These are phyloP conservation scores for Candida michaelii DNA, from an alignment of 805 yeast genomes.

Conservation along the genomic window DNA sequence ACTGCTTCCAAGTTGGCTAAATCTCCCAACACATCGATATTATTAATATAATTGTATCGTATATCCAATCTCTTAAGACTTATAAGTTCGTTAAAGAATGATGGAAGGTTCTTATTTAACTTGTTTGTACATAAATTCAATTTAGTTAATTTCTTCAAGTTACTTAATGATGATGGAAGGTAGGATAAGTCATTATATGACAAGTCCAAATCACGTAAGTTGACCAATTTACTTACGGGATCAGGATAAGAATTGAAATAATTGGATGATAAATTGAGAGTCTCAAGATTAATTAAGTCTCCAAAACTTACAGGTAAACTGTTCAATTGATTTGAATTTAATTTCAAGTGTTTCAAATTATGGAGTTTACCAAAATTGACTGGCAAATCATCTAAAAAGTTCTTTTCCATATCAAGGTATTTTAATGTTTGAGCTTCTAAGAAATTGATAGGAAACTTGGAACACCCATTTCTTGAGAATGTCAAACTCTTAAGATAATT, in stretches of 20 bases:
- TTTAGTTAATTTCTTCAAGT: constrained; percentile 59
- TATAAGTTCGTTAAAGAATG: constrained; percentile 49
- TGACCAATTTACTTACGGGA: constrained; percentile 57
- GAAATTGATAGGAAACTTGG: constrained; percentile 71
- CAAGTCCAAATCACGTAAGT: constrained; percentile 67
- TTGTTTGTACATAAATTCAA: constrained; percentile 76
- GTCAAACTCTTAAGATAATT: constrained; percentile 64
- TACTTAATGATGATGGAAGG: constrained; percentile 62
- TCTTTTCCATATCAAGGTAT: constrained; percentile 72
- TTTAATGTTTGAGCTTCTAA: constrained; percentile 67
- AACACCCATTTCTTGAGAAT: constrained; percentile 71
- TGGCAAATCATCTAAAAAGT: constrained; percentile 67
- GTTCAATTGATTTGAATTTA: constrained; percentile 74
- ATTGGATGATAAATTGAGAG: constrained; percentile 80
- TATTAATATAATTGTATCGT: constrained; percentile 62
- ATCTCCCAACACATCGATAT: constrained; percentile 54
- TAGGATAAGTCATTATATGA: constrained; percentile 71
- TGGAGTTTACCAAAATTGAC: constrained; percentile 51
- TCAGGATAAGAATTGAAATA: constrained; percentile 61
- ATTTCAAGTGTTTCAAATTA: constrained; percentile 56
- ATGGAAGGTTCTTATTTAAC: constrained; percentile 53
- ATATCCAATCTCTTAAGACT: constrained; percentile 72
- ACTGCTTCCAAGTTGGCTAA: constrained; percentile 68
- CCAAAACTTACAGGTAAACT: constrained; percentile 62
- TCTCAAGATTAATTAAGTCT: constrained; percentile 51